Percentiles rank a stretch among this genome's conserved stretches.
phyloP scores from a whole-genome alignment of 495 filamentous ascomycete genomes.

The Hypoxylon fragiforme region DNA sequence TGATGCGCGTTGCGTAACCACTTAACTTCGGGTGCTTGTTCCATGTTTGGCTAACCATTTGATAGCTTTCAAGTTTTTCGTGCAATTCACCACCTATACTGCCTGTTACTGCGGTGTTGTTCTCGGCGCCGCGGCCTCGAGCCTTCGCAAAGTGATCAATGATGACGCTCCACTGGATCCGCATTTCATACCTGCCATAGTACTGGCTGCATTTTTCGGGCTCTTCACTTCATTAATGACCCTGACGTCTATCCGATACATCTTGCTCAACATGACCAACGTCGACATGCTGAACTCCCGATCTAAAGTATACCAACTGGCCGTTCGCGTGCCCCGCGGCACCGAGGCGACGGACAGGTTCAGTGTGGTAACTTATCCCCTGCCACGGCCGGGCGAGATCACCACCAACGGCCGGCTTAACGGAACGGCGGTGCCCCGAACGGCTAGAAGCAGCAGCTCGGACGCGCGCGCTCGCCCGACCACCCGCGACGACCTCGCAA shows the following conservation, averaged over 20 bases:
- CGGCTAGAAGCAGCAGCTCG: conserved; percentile 1
- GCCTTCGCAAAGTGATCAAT: conserved; percentile 29
- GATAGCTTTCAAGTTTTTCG: conserved; percentile 80
- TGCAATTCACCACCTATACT: conserved; percentile 79
- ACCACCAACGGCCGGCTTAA: conserved; percentile 11
- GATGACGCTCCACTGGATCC: conserved; percentile 39
- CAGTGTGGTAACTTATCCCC: conserved; percentile 47
- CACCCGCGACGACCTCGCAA: conserved; percentile 48
- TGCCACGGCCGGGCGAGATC: conserved; percentile 32
- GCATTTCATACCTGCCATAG: conserved; percentile 43
- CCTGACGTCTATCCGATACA: conserved; percentile 67
- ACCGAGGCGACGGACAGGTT: conserved; percentile 46
- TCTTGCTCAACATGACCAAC: conserved; percentile 73
- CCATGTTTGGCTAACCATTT: conserved; percentile 6
- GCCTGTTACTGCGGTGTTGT: conserved; percentile 66
- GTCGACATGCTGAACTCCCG: conserved; percentile 72
- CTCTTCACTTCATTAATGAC: conserved; percentile 78
- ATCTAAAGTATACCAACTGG: conserved; percentile 69
- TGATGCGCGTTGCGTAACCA: no score
- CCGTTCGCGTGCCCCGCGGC: conserved; percentile 67
- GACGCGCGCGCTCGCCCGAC: conserved; percentile 1
- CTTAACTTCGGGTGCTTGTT: neutral
- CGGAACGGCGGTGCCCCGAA: conserved; percentile 16
- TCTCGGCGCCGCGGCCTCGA: conserved; percentile 53
- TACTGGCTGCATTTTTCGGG: conserved; percentile 64